These are phyloP conservation scores for Marasmius tenuissimus DNA, from an alignment of 1,284 basidiomycete species.

Conservation along the genomic window DNA sequence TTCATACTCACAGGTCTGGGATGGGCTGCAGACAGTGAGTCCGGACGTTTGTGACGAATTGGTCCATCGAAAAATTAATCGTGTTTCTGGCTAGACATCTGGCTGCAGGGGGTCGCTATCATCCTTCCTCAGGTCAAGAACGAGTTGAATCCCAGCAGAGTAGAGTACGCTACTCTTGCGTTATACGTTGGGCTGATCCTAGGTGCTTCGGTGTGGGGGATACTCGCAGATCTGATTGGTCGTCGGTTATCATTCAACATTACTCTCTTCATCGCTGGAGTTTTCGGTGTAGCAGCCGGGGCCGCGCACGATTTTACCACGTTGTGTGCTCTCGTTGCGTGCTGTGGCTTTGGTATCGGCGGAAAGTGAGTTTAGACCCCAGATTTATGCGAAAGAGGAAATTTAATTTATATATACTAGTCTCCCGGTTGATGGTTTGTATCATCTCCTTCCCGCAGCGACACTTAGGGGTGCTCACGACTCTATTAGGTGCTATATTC, in stretches of 20 bases:
- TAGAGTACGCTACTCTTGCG: slow-evolving; percentile 53
- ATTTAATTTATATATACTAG: slow-evolving; percentile 21
- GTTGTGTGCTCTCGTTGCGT: slow-evolving; percentile 50
- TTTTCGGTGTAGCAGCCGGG: slow-evolving; percentile 61
- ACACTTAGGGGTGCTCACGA: background rate
- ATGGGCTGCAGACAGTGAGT: slow-evolving; percentile 53
- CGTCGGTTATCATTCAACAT: slow-evolving; percentile 58
- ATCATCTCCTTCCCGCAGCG: background rate
- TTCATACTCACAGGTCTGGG: slow-evolving; percentile 57
- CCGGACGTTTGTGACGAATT: slow-evolving; percentile 4
- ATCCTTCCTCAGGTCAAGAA: slow-evolving; percentile 46
- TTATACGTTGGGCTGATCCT: slow-evolving; percentile 59
- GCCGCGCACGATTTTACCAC: slow-evolving; percentile 51
- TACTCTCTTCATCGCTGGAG: slow-evolving; percentile 56
- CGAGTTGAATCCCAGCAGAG: slow-evolving; percentile 41
- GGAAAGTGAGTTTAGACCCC: slow-evolving; percentile 43
- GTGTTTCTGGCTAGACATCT: slow-evolving; percentile 19
- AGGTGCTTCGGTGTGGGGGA: slow-evolving; percentile 57
- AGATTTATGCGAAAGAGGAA: background rate
- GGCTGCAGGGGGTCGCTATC: slow-evolving; percentile 56
- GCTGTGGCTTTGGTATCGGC: slow-evolving; percentile 57
- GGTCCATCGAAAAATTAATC: background rate
- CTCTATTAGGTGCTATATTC: slow-evolving; percentile 45
- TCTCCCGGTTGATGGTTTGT: slow-evolving; percentile 53
- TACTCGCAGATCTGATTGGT: slow-evolving; percentile 48